Conservation (phyloP, 2,329 filamentous ascomycete genomes). For the Monosporascus sp. region DNA sequence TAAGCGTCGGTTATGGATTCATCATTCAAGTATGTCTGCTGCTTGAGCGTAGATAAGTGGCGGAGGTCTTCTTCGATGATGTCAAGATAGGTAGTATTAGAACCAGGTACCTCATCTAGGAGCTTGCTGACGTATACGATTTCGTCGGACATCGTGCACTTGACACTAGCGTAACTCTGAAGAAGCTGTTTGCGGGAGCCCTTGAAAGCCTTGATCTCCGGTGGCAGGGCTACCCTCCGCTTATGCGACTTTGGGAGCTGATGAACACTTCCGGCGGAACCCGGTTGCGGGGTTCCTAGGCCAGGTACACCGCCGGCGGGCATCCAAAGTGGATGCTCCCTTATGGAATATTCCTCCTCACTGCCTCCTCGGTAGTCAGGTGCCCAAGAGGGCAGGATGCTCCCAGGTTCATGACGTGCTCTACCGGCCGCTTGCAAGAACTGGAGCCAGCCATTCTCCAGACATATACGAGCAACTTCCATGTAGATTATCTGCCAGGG, state of each 20-base stretch:
- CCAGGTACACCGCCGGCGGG: constrained; percentile 2
- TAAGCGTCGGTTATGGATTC: constrained; percentile 7
- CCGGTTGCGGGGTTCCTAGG: constrained; percentile 7
- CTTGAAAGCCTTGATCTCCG: constrained; percentile 10
- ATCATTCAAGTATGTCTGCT: constrained; percentile 5
- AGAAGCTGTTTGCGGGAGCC: constrained; percentile 12
- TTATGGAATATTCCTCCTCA: background rate
- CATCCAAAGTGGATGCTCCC: constrained; percentile 5
- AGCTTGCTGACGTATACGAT: constrained; percentile 15
- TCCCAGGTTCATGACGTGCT: constrained; percentile 8
- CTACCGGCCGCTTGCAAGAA: constrained; percentile 15
- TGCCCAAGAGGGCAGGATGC: constrained; percentile 16
- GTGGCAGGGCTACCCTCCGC: constrained; percentile 4
- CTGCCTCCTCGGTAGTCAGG: constrained; percentile 9
- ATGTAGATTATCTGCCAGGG: constrained; percentile 17
- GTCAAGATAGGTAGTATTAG: background rate
- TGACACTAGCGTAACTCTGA: constrained; percentile 16
- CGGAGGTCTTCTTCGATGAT: constrained; percentile 4
- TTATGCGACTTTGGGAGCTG: background rate
- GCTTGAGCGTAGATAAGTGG: constrained; percentile 1
- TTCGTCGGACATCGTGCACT: constrained; percentile 18
- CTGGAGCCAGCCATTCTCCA: constrained; percentile 10
- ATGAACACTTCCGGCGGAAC: constrained; percentile 1
- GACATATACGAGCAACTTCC: constrained; percentile 12
- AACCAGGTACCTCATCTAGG: constrained; percentile 1